Evolutionary conservation across 2,329 filamentous ascomycete genomes (phyloP), one percentile per base, ranked within the genome.

Genomic region (Setomelanomma holmii): DNA sequence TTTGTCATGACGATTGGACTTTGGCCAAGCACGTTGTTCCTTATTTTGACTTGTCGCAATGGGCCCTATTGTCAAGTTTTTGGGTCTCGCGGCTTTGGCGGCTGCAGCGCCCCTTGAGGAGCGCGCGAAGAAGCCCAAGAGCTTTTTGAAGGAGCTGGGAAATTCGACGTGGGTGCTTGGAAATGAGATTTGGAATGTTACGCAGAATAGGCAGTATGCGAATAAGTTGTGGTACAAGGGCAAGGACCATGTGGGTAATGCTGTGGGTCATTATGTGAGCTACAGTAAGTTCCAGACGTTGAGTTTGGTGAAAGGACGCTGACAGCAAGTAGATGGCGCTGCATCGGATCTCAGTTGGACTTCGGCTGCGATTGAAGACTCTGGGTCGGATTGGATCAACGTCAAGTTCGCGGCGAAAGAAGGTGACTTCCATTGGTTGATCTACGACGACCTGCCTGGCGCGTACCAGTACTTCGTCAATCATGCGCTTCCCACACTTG

Each of bases 381-480:
- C 76, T 8, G 77, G 73, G 2, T 63, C 55, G 14, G 68, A 79
- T 40, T 81, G 76, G 65, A 76, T 82, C 54, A 80, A 83, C 54
- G 70, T 84, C 45, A 70, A 73, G 22, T 82, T 83, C 62, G 75
- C 69, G 2, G 76, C 80, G 0, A 63, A 52, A 1, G 79, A 80
- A 58, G 80, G 78, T 5, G 80, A 82, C 46, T 75, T 82, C 49
- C 80, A 83, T 54, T 83, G 80, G 80, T 77, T 83, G 10, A 79
- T 83, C 49, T 76, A 78, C 55, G 72, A 78, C 2, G 75, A 76
- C 14, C 75, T 82, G 1, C 68, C 77, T 2, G 81, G 81, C n/a
- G 79, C 81, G n/a, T 83, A 83, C 58, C 81, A 83, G 49, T 83
- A 83, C 67, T 80, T 83, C 44, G 78, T 83, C 51, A 83, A 83